Base-by-base conservation (phyloP, 495 filamentous ascomycete genomes). In the Daldinia bambusicola region DNA sequence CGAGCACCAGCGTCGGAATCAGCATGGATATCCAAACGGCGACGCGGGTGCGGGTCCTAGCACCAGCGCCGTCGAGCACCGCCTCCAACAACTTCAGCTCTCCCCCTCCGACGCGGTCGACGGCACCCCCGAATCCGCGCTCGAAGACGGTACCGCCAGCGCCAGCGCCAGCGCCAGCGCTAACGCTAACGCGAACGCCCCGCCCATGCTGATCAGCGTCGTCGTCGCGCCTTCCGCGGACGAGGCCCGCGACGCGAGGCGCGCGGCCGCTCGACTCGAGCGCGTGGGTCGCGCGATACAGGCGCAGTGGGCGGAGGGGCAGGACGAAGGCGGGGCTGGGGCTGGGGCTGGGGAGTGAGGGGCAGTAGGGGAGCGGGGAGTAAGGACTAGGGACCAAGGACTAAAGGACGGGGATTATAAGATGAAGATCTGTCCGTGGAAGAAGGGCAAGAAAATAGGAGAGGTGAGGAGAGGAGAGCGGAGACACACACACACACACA, bases 241-340 rank as follows among this genome's bases (percentile, higher is more conserved):
- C 59, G 70, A 76, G 5, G 64, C 71, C 1, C 72, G 52, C 7
- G 77, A 80, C 10, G 80, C 75, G 9, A 65, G 77, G 9, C 75
- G 78, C 1, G 80, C 80, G 0, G 75, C 76, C 0, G 74, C 74
- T 0, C 55, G 75, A 31, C 67, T 82, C 2, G 80, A 82, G 75
- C 71, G 70, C 20, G 74, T 82, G 3, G 80, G 78, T 0, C 74
- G 74, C n/a, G 72, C 74, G 59, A 68, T 82, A n/a, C 80, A 82
- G 63, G 36, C 40, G 34, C 72, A 66, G 52, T 77, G 78, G 72
- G 59, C 68, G 10, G 74, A 73, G 48, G 48, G 63, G 10, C 62
- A 61, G 66, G 20, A 20, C 4, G 37, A 30, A 0, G 62, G 34
- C 10, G 61, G 31, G 13, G 38, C 26, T 9, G 32, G 52, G 26